Evolutionary conservation across 2,329 filamentous ascomycete species (phyloP), one percentile per base, ranked within the genome.

Genomic region (Colletotrichum orchidophilum): DNA sequence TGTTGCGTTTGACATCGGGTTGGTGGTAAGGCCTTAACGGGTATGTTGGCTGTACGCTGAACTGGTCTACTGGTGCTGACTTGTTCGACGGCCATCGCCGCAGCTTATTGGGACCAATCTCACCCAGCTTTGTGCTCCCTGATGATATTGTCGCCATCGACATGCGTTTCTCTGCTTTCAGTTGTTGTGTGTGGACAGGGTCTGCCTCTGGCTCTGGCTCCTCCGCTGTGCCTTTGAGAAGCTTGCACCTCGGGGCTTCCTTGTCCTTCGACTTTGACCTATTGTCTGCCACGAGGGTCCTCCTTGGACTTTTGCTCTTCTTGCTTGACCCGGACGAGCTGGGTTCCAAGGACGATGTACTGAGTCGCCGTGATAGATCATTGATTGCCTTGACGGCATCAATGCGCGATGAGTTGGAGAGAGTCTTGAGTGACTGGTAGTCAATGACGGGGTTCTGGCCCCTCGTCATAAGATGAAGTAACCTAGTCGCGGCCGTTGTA

Each of bases 311-410:
- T n/a, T 54, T 64, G 53, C 31, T 46, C 46, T 65, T 55, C 21
- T 57, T 59, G 8, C 29, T 59, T 18, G 60, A 29, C 9, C 55
- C 33, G 3, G 71, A 59, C 12, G 39, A 58, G 35, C n/a, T 64
- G 8, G 54, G 29, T 21, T 50, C 50, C 24, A 53, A 8, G 12
- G 57, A 31, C 52, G 73, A 63, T 42, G 65, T 74, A 53, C 58
- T 75, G 33, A 78, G 77, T 75, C 76, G 81, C 58, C 75, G 67
- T 2, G 86, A 87, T 29, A 88, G 78, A 18, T 81, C 80, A 61
- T 86, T 81, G 64, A 89, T 87, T 8, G 86, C 80, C 66, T 80
- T 80, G 70, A 88, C 81, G 1, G 86, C 85, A 60, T 87, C 84
- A n/a, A 81, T 70, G 29, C 86, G 80, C 0, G 86, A 87, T 3